phyloP scores from a whole-genome alignment of 306 rosid genomes.

The Quercus cerris region DNA sequence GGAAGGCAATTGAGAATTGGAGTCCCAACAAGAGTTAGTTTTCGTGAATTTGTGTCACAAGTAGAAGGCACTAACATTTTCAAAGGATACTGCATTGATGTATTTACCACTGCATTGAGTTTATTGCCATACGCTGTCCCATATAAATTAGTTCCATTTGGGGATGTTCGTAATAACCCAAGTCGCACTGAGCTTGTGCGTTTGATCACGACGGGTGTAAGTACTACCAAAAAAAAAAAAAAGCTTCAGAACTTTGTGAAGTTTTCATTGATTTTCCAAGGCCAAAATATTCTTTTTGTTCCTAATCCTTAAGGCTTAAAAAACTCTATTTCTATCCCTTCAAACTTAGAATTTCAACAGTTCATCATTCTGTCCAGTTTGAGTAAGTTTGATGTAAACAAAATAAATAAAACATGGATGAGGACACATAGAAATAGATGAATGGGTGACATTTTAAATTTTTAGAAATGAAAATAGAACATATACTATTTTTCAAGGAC shows the following conservation, averaged over 20 bases:
- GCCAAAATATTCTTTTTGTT: too few species aligned
- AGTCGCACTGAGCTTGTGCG: slow-evolving; percentile 54
- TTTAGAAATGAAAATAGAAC: too few species aligned
- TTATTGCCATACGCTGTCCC: slow-evolving; percentile 82
- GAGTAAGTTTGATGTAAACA: too few species aligned
- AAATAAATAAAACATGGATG: too few species aligned
- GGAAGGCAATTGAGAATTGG: slow-evolving; percentile 74
- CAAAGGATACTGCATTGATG: slow-evolving; percentile 84
- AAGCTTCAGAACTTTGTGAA: slow-evolving; percentile 4
- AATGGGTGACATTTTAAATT: too few species aligned
- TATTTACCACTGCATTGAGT: slow-evolving; percentile 68
- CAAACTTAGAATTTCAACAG: too few species aligned
- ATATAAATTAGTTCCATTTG: slow-evolving; percentile 49
- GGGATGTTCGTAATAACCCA: slow-evolving; percentile 18
- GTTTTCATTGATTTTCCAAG: slow-evolving; percentile 19
- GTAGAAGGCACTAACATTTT: slow-evolving; percentile 49
- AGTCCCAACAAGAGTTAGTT: slow-evolving; percentile 61
- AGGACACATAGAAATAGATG: too few species aligned
- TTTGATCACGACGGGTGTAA: slow-evolving; percentile 65
- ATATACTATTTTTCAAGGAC: too few species aligned
- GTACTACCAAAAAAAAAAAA: slow-evolving; percentile 20
- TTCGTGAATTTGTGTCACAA: slow-evolving; percentile 52
- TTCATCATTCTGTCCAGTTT: too few species aligned
- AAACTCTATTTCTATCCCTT: too few species aligned
- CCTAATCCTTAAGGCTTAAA: too few species aligned